A percentile compares a stretch with the other conserved stretches of the same genome.
These are phyloP conservation scores for Hanseniaspora lindneri DNA, from an alignment of 805 yeast genomes.

Conservation along the genomic window DNA sequence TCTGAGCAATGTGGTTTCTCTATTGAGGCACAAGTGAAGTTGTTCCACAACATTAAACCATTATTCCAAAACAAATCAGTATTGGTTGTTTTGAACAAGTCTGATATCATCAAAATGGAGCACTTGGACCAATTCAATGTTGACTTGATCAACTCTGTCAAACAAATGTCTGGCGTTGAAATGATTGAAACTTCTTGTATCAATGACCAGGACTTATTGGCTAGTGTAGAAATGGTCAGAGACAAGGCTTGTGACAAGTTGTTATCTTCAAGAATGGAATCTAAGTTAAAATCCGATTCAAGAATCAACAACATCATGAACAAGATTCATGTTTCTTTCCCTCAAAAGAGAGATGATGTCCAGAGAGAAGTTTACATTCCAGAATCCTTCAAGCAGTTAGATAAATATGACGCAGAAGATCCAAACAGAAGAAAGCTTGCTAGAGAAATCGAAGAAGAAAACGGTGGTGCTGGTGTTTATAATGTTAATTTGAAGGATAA, in stretches of 20 bases:
- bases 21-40: conserved; percentile 91
- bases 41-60: conserved; percentile 94
- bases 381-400: conserved; percentile 48
- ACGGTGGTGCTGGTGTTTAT: conserved; percentile 98
- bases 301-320: conserved; percentile 80
- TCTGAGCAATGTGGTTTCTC: conserved; percentile 99
- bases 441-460: conserved; percentile 80
- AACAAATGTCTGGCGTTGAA: conserved; percentile 69
- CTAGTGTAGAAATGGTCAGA: conserved; percentile 74
- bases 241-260: conserved; percentile 95
- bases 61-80: conserved; percentile 94
- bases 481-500: conserved; percentile 87
- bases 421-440: conserved; percentile 74
- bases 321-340: conserved; percentile 89
- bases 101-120: conserved; percentile 76
- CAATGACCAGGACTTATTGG: conserved; percentile 59
- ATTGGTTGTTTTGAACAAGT: conserved; percentile 87
- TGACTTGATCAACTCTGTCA: conserved; percentile 53
- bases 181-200: conserved; percentile 87
- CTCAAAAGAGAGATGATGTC: conserved; percentile 76
- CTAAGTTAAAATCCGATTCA: conserved; percentile 84
- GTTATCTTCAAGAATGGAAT: conserved; percentile 89
- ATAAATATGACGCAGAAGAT: conserved; percentile 65
- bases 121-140: conserved; percentile 71
- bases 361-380: conserved; percentile 75